These are phyloP conservation scores for Metschnikowia colocasiae DNA, from an alignment of 805 yeast genomes.

Conservation along the genomic window DNA sequence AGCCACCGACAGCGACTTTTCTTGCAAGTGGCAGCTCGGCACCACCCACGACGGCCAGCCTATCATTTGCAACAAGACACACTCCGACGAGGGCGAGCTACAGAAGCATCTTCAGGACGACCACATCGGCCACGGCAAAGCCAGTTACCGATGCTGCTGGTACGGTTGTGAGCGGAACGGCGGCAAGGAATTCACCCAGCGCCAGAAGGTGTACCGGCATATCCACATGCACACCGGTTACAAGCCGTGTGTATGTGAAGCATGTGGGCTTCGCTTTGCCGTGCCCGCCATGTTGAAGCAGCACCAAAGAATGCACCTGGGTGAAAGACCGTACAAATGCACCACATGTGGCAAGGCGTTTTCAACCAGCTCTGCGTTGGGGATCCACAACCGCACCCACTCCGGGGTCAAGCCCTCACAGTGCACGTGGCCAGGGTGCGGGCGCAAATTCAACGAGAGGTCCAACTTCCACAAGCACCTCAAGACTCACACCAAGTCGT, in stretches of 20 bases:
- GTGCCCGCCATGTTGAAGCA: constrained; percentile 74
- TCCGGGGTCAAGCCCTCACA: constrained; percentile 85
- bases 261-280: constrained; percentile 71
- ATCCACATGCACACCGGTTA: constrained; percentile 83
- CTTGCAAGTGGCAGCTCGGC: constrained; percentile 45
- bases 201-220: constrained; percentile 85
- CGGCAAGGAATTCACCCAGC: constrained; percentile 63
- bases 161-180: constrained; percentile 61
- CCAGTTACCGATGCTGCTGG: constrained; percentile 75
- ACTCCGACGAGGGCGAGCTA: constrained; percentile 54
- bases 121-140: constrained; percentile 75
- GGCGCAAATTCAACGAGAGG: constrained; percentile 81
- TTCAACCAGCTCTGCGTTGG: constrained; percentile 77
- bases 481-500: constrained; percentile 63
- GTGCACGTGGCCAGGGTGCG: constrained; percentile 79
- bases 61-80: constrained; percentile 47
- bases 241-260: constrained; percentile 69
- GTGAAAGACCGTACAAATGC: constrained; percentile 84
- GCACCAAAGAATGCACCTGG: constrained; percentile 81
- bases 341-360: constrained; percentile 69
- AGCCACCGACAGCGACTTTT: constrained; percentile 29
- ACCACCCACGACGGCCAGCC: constrained; percentile 26
- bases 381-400: constrained; percentile 81
- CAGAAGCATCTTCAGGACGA: constrained; percentile 64
- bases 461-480: constrained; percentile 86